Percentiles rank a stretch among this genome's conserved stretches.
Conservation (phyloP, 164 flowering plant species). For the Annona squamosa region DNA sequence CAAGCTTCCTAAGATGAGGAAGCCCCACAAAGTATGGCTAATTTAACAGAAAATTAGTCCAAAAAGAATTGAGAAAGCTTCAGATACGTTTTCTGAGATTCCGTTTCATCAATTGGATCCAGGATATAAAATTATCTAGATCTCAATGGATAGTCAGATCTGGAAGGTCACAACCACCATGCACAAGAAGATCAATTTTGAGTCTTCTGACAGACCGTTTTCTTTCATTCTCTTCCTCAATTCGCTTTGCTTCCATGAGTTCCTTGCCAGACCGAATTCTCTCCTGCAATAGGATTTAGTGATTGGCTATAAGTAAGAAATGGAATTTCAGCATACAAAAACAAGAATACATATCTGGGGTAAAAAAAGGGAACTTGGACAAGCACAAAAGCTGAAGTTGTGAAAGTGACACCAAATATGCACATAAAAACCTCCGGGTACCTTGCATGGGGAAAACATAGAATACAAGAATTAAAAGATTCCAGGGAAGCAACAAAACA, state of each 20-base stretch:
- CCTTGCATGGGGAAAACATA: no score
- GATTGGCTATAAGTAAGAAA: not conserved
- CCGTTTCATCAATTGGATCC: not conserved
- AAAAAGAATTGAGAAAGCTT: no score
- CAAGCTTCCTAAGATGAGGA: no score
- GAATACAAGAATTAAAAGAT: no score
- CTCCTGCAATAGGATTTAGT: conserved; percentile 44
- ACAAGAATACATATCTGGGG: not conserved
- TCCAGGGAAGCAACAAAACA: no score
- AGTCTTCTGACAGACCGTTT: conserved; percentile 57
- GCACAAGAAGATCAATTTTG: not conserved
- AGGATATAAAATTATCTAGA: not conserved
- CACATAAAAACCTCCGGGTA: no score
- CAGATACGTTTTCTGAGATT: no score
- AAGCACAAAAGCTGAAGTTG: no score
- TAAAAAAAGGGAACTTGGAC: no score
- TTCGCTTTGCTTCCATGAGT: conserved; percentile 93
- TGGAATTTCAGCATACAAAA: not conserved
- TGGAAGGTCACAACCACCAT: conserved; percentile 1
- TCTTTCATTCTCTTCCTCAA: conserved; percentile 97
- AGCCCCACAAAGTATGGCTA: no score
- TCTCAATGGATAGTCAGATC: not conserved
- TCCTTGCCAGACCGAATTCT: conserved; percentile 92
- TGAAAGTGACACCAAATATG: no score
- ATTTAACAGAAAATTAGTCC: no score